Conservation (phyloP, 2,329 filamentous ascomycete species). For the Colletotrichum tropicale region DNA sequence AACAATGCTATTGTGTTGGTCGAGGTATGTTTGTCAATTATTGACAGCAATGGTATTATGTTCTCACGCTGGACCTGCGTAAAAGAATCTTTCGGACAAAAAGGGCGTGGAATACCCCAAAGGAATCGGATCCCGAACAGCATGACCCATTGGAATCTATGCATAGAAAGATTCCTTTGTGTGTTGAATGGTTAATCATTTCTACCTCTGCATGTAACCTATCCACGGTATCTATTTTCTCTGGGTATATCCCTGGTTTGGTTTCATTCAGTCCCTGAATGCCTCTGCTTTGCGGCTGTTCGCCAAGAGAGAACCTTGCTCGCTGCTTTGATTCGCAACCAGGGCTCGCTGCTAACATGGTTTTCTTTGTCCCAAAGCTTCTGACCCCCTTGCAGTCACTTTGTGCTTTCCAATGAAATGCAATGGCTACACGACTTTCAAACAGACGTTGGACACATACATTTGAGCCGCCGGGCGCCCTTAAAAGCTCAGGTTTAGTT, state of each 20-base stretch:
- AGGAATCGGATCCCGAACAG: too few relatives aligned
- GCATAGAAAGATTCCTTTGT: not conserved
- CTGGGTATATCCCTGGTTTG: too few relatives aligned
- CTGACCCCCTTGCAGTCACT: not conserved
- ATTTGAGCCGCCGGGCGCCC: rapidly evolving
- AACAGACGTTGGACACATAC: not conserved
- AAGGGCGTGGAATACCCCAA: too few relatives aligned
- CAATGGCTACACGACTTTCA: not conserved
- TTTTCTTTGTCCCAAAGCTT: not conserved
- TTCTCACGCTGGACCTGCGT: too few relatives aligned
- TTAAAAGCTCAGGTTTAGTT: not conserved
- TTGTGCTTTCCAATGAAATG: not conserved
- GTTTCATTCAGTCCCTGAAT: not conserved
- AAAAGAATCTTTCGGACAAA: too few relatives aligned
- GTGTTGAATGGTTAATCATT: not conserved
- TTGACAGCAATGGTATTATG: too few relatives aligned
- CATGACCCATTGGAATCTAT: too few relatives aligned
- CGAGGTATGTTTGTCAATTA: too few relatives aligned
- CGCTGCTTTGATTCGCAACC: not conserved
- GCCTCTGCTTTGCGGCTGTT: not conserved
- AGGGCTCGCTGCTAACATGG: rapidly evolving
- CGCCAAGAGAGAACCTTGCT: not conserved
- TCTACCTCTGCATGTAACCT: too few relatives aligned
- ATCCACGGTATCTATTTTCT: not conserved
- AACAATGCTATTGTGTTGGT: not conserved